These are phyloP conservation scores for Saturnispora diversa DNA, from an alignment of 805 yeast genomes.

Conservation along the genomic window DNA sequence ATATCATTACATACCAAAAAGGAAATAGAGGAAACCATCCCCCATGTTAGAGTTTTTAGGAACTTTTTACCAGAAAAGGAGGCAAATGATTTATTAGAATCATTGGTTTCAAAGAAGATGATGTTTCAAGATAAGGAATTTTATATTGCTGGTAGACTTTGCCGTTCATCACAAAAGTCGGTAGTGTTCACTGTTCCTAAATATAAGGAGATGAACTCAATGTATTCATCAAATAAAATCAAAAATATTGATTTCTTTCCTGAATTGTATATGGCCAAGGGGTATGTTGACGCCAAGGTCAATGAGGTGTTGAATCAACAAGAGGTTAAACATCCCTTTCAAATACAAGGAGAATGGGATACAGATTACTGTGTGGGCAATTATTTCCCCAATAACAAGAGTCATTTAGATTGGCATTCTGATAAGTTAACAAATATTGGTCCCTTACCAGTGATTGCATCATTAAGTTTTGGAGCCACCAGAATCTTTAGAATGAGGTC, in stretches of 20 bases:
- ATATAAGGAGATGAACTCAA: not conserved
- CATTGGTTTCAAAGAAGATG: slow-evolving; percentile 35
- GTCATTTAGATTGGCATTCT: slow-evolving; percentile 65
- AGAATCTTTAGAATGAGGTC: slow-evolving; percentile 56
- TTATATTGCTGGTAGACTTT: slow-evolving; percentile 53
- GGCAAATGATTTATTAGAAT: slow-evolving; percentile 38
- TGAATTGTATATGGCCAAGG: slow-evolving; percentile 15
- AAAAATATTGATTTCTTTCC: slow-evolving; percentile 9
- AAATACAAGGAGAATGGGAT: slow-evolving; percentile 38
- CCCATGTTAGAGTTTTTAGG: slow-evolving; percentile 42
- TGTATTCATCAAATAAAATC: slow-evolving; percentile 5
- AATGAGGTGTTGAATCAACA: slow-evolving; percentile 20
- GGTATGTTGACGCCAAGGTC: slow-evolving; percentile 15
- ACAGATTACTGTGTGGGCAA: slow-evolving; percentile 51
- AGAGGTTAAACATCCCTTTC: slow-evolving; percentile 29
- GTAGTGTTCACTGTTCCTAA: slow-evolving; percentile 27
- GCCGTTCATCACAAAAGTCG: slow-evolving; percentile 49
- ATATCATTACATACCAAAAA: slow-evolving; percentile 39
- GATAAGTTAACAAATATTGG: slow-evolving; percentile 68
- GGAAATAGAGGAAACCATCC: slow-evolving; percentile 41
- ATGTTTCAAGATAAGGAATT: slow-evolving; percentile 40
- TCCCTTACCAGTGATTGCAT: slow-evolving; percentile 60
- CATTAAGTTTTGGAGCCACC: slow-evolving; percentile 61
- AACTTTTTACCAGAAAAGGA: slow-evolving; percentile 45
- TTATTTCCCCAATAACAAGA: slow-evolving; percentile 40